Evolutionary conservation across 2,329 filamentous ascomycete genomes (phyloP).

Genomic region (Apiospora marii): DNA sequence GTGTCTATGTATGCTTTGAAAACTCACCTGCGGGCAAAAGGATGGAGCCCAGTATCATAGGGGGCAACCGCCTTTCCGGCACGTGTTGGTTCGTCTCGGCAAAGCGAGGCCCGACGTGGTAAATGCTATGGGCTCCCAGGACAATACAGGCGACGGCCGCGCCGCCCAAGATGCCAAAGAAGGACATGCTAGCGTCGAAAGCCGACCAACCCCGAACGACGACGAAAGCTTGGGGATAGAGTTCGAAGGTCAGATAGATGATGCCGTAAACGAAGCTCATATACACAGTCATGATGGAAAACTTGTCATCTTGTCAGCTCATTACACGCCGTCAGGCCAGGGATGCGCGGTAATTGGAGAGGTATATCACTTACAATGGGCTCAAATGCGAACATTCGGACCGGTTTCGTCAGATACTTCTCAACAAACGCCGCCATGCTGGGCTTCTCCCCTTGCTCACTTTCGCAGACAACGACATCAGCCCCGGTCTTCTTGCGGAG

Average conservation of each 20-base stretch:
- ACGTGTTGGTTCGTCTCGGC: not conserved
- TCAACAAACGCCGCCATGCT: not conserved
- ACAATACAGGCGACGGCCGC: not conserved
- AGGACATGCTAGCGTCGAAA: not conserved
- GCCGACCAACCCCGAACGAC: not conserved
- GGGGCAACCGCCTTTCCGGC: not conserved
- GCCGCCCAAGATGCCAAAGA: not conserved
- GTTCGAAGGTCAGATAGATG: not conserved
- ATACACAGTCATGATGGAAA: not conserved
- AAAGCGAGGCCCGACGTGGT: not conserved
- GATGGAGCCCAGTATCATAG: not conserved
- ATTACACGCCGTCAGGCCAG: too few species aligned
- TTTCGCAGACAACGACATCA: not conserved
- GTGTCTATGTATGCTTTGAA: not conserved
- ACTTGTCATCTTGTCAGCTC: not conserved
- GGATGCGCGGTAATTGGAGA: not conserved
- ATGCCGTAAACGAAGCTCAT: slow-evolving; percentile 7
- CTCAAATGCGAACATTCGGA: not conserved
- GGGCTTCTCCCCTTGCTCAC: not conserved
- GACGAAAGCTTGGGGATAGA: not conserved
- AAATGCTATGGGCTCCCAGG: not conserved
- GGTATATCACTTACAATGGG: not conserved
- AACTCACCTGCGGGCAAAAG: not conserved
- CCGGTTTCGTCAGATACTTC: not conserved
- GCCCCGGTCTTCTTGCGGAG: not conserved